These are phyloP conservation scores for Trypanosoma grayi DNA, from an alignment of 208 protist species.

Conservation along the genomic window DNA sequence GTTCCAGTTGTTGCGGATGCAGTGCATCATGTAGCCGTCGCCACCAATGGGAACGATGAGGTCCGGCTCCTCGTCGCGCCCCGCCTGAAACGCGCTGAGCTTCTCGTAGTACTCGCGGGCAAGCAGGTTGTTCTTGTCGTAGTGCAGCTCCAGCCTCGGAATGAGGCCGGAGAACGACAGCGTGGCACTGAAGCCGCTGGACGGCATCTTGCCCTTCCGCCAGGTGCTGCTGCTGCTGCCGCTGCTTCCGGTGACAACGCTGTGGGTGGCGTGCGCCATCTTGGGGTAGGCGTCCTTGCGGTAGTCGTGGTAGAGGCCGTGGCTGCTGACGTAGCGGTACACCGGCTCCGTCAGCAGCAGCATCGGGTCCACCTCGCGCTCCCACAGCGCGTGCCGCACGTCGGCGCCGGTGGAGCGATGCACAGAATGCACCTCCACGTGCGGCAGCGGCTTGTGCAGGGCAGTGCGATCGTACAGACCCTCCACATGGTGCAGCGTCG, in stretches of 20 bases:
- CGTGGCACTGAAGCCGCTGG: constrained; percentile 25
- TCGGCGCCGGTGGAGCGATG: constrained; percentile 74
- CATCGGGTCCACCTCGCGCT: constrained; percentile 59
- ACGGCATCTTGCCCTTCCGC: constrained; percentile 10
- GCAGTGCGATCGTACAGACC: background rate
- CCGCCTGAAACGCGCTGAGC: constrained; percentile 69
- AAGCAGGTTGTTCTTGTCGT: constrained; percentile 81
- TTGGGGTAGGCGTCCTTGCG: constrained; percentile 44
- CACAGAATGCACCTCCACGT: constrained; percentile 83
- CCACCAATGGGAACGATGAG: constrained; percentile 90
- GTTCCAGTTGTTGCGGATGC: constrained; percentile 87
- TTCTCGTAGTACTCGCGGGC: constrained; percentile 82
- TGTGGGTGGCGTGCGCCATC: constrained; percentile 32
- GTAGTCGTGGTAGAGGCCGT: constrained; percentile 77
- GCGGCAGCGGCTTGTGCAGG: constrained; percentile 22
- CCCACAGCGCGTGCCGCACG: constrained; percentile 84
- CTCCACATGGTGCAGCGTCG: constrained; percentile 16
- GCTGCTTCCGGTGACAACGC: constrained; percentile 14
- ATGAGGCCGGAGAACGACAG: constrained; percentile 73
- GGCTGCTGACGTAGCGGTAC: constrained; percentile 72
- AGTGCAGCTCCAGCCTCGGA: constrained; percentile 81
- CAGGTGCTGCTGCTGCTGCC: constrained; percentile 5
- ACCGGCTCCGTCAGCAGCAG: constrained; percentile 70
- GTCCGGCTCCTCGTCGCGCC: constrained; percentile 72
- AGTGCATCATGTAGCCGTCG: constrained; percentile 93